Base-by-base conservation (phyloP, 768 basidiomycete species). In the Kwoniella mangroviensis region DNA sequence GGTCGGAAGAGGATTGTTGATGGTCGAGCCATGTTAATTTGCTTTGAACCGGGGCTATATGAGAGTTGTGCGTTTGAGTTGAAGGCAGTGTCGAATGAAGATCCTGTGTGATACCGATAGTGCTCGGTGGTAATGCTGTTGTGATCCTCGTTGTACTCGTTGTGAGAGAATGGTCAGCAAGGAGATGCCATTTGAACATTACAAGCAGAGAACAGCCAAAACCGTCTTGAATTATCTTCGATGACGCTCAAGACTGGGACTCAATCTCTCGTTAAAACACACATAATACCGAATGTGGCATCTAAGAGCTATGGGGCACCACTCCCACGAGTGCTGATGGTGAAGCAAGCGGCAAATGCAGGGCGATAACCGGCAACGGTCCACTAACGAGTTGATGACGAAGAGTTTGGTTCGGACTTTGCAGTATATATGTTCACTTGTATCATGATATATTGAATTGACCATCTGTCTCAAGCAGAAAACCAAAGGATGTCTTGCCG, bases 261-360 rank as follows among this genome's bases (percentile, higher is more conserved):
- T 7, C 21, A 58, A 40, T 19, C 4, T 34, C 65, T 66, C 22
- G 12, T 21, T 13, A 22, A 12, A 51, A 22, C 19, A 53, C 17
- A 26, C 21, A 34, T 58, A 70, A 65, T 43, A 58, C 64, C 63
- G 64, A 70, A 55, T 21, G 69, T 65, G 69, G 69, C 69, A 55
- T 26, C 21, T 54, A 3, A 41, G 6, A 10, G 19, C 13, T 17
- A 40, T 60, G 58, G 34, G 11, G 28, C n/a, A 10, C 22, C 26
- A 21, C 34, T 34, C 6, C 3, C 2, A 12, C 28, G 58, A 34
- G 4, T 42, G 3, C 15, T 26, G 58, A n/a, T 34, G 34, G 43
- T 56, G 40, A 49, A 49, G 9, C n/a, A 17, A 60, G 41, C 34
- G 58, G 58, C 56, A 57, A 57, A 57, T 17, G 19, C 1, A 49